Conservation (phyloP, 257 asterid genomes). For the Ballota nigra region DNA sequence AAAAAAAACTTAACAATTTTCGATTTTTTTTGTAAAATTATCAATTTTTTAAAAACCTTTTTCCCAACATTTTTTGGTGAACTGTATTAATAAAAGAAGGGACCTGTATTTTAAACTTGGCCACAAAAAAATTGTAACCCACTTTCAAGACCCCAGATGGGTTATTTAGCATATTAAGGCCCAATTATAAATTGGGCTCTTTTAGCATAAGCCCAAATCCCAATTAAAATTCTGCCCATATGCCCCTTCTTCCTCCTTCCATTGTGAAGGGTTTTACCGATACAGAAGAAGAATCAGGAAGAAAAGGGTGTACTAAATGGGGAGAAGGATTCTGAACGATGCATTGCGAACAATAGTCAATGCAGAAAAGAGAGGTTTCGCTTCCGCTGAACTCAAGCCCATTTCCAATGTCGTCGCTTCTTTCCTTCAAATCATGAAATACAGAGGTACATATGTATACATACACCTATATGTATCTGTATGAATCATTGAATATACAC, state of each 20-base stretch:
- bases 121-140: no score
- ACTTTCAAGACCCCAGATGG: neutral
- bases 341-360: conserved; percentile 84
- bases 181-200: neutral
- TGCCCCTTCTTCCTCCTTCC: neutral
- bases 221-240: neutral
- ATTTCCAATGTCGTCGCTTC: conserved; percentile 75
- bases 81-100: no score
- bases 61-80: no score
- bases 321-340: conserved; percentile 82
- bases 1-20: no score
- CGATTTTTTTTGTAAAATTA: no score
- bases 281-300: conserved; percentile 5
- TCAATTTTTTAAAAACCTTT: no score
- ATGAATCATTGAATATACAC: neutral
- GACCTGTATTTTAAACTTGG: no score
- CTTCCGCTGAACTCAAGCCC: conserved; percentile 78
- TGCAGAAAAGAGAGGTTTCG: conserved; percentile 90
- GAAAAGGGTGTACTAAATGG: conserved; percentile 42
- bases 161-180: neutral
- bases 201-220: conserved; percentile 11
- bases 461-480: no score
- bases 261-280: conserved; percentile 34
- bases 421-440: conserved; percentile 91
- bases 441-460: conserved; percentile 51